Conservation (phyloP, 228 moss, liverwort and hornwort genomes). For the Sphagnum magellanicum region DNA sequence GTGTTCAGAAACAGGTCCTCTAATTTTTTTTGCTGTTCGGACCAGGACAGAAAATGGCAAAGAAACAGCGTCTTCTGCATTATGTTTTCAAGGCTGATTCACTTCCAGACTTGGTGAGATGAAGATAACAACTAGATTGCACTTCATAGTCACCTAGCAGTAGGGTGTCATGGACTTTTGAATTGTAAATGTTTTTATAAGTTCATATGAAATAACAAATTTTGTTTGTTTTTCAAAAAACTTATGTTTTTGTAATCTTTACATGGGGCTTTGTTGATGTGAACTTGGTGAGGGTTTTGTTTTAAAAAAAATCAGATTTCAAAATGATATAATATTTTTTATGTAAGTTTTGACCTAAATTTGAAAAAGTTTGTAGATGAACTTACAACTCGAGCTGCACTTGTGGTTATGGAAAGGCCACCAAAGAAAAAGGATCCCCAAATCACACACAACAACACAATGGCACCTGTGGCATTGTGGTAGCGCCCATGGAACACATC, state of each 20-base stretch:
- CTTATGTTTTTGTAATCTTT: too few relatives aligned
- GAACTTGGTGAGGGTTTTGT: too few relatives aligned
- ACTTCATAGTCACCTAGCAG: background rate
- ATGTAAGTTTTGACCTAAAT: too few relatives aligned
- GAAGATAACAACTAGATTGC: background rate
- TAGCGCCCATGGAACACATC: slow-evolving; percentile 94
- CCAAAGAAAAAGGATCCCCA: slow-evolving; percentile 95
- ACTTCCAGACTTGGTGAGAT: background rate
- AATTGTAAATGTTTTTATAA: too few relatives aligned
- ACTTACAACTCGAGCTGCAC: slow-evolving; percentile 95
- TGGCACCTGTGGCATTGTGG: slow-evolving; percentile 67
- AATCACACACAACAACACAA: slow-evolving; percentile 64
- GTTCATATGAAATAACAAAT: too few relatives aligned
- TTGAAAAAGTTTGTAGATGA: background rate
- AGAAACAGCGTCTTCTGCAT: background rate
- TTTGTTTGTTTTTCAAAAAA: too few relatives aligned
- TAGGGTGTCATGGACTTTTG: background rate
- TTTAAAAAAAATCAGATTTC: too few relatives aligned
- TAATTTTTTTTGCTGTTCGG: background rate
- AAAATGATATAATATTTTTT: too few relatives aligned
- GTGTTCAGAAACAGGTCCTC: background rate
- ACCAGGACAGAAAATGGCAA: background rate
- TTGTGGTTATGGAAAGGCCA: slow-evolving; percentile 89
- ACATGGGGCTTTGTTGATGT: too few relatives aligned
- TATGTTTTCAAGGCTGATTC: background rate